Base-by-base conservation (phyloP, 108 stramenopile species). In the Seminavis robusta region DNA sequence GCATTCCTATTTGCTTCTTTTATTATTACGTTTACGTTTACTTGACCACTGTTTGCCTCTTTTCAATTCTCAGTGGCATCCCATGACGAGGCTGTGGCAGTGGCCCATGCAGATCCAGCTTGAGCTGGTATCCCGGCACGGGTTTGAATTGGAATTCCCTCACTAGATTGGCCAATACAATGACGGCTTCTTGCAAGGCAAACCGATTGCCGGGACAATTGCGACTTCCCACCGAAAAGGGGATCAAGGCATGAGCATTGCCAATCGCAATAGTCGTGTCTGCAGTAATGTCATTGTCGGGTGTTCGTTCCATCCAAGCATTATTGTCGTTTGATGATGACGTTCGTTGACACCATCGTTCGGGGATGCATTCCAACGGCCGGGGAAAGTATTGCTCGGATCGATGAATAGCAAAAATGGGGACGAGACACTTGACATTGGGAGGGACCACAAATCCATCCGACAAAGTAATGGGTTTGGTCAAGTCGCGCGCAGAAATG, bases 341-440 rank as follows among this genome's bases (percentile, higher is more conserved):
- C n/a, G n/a, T n/a, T n/a, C n/a, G n/a, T n/a, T n/a, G n/a, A 0
- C 71, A 72, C 79, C 79, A 81, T 47, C 79, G 51, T 58, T 77
- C 79, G 0, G 80, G 80, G 3, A 71, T 47, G 50, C 77, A 77
- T 16, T 81, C 76, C 16, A 33, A 21, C n/a, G 80, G 64, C 9
- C 62, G 20, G 5, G 54, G 52, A 60, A 77, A 81, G 32, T 76
- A 68, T 19, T 52, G 16, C 25, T 63, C 62, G 29, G 71, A 60
- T 38, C 38, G 31, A 48, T 81, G 80, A 38, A 81, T 64, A 16
- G 38, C 48, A 52, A 55, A 54, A 7, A 69, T 73, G 19, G 52
- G 47, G 25, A 81, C 45, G 15, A 69, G 29, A 3, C 71, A 46
- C 38, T 58, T 46, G 24, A 69, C 66, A 0, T 70, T 74, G 13